Base-by-base conservation (phyloP, 257 asterid genomes). In the Solanum dulcamara region DNA sequence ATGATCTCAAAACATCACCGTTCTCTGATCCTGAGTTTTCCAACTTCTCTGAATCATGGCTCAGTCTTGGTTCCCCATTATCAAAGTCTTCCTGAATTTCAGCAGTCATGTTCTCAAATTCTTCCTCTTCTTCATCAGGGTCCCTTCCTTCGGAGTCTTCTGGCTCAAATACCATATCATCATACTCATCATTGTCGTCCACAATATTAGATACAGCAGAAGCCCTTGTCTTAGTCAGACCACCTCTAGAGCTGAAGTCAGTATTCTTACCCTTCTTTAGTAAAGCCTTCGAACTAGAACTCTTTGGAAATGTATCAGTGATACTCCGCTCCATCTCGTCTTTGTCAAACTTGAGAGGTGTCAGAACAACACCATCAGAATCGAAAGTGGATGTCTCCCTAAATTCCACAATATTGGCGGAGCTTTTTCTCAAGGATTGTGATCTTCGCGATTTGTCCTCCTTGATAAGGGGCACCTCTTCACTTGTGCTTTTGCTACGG, bases 391-490 rank as follows among this genome's bases (percentile, higher is more conserved):
- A 84, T 10, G 84, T 38, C 72, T 93, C 95, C 87, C 86, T 89
- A 74, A 87, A 85, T 67, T 91, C 98, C 44, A 74, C 87, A 20
- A 88, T 90, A 90, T 89, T 90, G 75, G 91, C 91, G 8, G 92
- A 86, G 88, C 90, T 92, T 89, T 95, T 92, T 89, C 93, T 90
- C 87, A 89, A 67, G 81, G 96, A 88, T 68, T 90, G 97, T 70
- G 89, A 48, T 89, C 93, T 85, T 80, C 91, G 92, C 72, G 98
- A 84, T 88, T 90, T 93, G 64, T 93, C 97, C 90, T 94, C 99
- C 94, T 90, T 93, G 86, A 83, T 90, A 86, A 86, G 37, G 48
- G 92, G 83, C 12, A 70, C 83, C 83, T 95, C 98, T 81, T 97
- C 98, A 33, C 48, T 84, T 10, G 85, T 88, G 89, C 89, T 92